These are phyloP conservation scores for Leptographium procerum DNA, from an alignment of 2,329 filamentous ascomycete genomes.

Conservation along the genomic window DNA sequence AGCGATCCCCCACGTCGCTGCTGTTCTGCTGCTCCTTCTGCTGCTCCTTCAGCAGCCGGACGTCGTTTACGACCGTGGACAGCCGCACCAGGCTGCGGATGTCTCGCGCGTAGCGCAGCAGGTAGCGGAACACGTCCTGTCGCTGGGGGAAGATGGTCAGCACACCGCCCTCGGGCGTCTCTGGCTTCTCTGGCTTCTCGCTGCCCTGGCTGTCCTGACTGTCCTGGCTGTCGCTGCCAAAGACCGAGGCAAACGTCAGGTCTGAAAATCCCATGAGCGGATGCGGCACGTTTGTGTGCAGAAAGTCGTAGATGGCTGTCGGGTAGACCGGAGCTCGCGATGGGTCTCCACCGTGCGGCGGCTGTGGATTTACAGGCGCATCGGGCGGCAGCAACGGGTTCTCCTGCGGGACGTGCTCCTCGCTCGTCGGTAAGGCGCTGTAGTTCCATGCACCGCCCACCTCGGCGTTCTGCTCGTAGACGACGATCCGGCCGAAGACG, in stretches of 20 bases:
- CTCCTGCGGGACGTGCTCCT: constrained; percentile 55
- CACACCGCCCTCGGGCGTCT: not conserved
- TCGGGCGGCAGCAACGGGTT: constrained; percentile 51
- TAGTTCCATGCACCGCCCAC: constrained; percentile 86
- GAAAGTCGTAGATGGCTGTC: constrained; percentile 70
- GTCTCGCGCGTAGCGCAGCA: constrained; percentile 59
- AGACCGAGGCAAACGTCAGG: constrained; percentile 41
- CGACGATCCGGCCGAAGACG: constrained; percentile 54
- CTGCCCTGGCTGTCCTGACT: too few species aligned
- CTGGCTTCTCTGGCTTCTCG: too few species aligned
- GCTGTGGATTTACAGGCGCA: constrained; percentile 41
- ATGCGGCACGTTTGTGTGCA: constrained; percentile 82
- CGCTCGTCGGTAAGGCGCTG: constrained; percentile 36
- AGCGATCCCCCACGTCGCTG: constrained; percentile 32
- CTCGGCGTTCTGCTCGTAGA: constrained; percentile 71
- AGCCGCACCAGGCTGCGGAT: constrained; percentile 58
- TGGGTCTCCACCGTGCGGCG: constrained; percentile 5
- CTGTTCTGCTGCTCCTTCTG: too few species aligned
- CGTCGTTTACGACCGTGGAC: constrained; percentile 54
- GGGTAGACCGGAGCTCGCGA: constrained; percentile 48
- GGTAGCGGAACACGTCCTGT: constrained; percentile 59
- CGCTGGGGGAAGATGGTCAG: constrained; percentile 63
- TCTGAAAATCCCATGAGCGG: constrained; percentile 73
- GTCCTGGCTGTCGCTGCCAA: constrained; percentile 11
- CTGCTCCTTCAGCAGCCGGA: constrained; percentile 34